phyloP scores from a whole-genome alignment of 2,329 filamentous ascomycete species.

The Paraphoma chrysanthemicola region DNA sequence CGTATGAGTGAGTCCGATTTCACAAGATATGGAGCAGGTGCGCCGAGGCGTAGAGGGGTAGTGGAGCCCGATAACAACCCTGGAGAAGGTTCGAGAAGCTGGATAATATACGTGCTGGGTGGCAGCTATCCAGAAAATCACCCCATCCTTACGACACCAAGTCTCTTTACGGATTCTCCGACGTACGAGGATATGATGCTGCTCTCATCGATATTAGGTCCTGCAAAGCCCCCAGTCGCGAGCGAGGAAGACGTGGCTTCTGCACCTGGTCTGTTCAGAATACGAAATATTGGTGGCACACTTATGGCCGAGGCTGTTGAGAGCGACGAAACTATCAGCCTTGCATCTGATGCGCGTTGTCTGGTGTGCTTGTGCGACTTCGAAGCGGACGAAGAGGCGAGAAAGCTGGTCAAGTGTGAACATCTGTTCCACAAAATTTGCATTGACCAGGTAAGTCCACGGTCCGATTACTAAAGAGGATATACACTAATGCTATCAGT shows the following conservation, averaged over 20 bases:
- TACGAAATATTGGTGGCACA: slow-evolving; percentile 51
- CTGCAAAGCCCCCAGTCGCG: slow-evolving; percentile 72
- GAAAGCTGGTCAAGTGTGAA: slow-evolving; percentile 67
- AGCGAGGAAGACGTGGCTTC: slow-evolving; percentile 68
- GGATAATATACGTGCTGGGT: slow-evolving; percentile 75
- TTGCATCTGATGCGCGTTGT: slow-evolving; percentile 60
- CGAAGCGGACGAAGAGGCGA: slow-evolving; percentile 65
- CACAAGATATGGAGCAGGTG: slow-evolving; percentile 67
- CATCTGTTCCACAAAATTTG: slow-evolving; percentile 73
- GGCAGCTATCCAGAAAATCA: slow-evolving; percentile 74
- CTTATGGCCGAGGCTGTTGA: slow-evolving; percentile 58
- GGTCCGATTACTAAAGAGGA: neutral
- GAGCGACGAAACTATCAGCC: slow-evolving; percentile 37
- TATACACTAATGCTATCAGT: slow-evolving; percentile 52
- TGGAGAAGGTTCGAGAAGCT: slow-evolving; percentile 66
- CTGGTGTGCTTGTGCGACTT: slow-evolving; percentile 73
- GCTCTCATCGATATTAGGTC: slow-evolving; percentile 70
- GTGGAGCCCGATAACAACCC: slow-evolving; percentile 65
- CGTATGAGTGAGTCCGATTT: slow-evolving; percentile 67
- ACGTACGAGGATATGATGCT: slow-evolving; percentile 78
- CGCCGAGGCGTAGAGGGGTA: slow-evolving; percentile 68
- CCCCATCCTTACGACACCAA: slow-evolving; percentile 72
- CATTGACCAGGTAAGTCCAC: slow-evolving; percentile 69
- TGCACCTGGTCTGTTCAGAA: slow-evolving; percentile 65
- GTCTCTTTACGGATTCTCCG: slow-evolving; percentile 73